These are phyloP conservation scores for Ganoderma leucocontextum DNA, from an alignment of 1,284 basidiomycete genomes.

Conservation along the genomic window DNA sequence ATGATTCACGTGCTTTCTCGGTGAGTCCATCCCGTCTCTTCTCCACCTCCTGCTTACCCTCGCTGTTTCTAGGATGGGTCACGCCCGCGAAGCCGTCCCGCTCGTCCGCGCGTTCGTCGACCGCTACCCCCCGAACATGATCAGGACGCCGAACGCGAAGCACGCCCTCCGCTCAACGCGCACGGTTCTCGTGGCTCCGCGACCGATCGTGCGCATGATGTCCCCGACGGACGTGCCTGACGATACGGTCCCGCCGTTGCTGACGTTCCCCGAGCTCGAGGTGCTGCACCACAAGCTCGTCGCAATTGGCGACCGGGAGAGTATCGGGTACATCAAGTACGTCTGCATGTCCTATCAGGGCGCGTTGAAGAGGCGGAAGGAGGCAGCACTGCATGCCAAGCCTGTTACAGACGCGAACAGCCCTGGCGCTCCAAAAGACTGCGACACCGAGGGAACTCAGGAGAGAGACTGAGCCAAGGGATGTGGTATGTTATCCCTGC, in stretches of 20 bases:
- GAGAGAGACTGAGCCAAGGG: neutral
- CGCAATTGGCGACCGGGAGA: slow-evolving; percentile 46
- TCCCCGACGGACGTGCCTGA: slow-evolving; percentile 63
- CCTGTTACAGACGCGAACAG: slow-evolving; percentile 10
- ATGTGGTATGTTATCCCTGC: slow-evolving; percentile 1
- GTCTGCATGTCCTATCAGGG: slow-evolving; percentile 72
- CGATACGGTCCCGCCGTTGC: slow-evolving; percentile 72
- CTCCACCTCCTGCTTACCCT: slow-evolving; percentile 4
- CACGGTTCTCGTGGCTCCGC: slow-evolving; percentile 55
- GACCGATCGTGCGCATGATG: slow-evolving; percentile 73
- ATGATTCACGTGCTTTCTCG: slow-evolving; percentile 68
- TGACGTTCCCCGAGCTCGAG: slow-evolving; percentile 73
- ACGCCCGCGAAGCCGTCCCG: slow-evolving; percentile 59
- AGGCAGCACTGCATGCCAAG: slow-evolving; percentile 43
- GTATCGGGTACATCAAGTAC: slow-evolving; percentile 71
- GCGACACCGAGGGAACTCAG: neutral
- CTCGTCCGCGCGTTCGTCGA: slow-evolving; percentile 63
- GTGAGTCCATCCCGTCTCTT: slow-evolving; percentile 51
- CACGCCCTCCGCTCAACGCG: slow-evolving; percentile 60
- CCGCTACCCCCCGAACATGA: slow-evolving; percentile 61
- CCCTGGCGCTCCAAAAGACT: neutral
- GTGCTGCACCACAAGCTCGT: slow-evolving; percentile 71
- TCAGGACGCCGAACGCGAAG: slow-evolving; percentile 51
- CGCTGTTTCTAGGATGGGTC: slow-evolving; percentile 50
- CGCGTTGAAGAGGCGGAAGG: slow-evolving; percentile 64